Conservation (phyloP, 2,329 filamentous ascomycete species). For the Teratosphaeria nubilosa region DNA sequence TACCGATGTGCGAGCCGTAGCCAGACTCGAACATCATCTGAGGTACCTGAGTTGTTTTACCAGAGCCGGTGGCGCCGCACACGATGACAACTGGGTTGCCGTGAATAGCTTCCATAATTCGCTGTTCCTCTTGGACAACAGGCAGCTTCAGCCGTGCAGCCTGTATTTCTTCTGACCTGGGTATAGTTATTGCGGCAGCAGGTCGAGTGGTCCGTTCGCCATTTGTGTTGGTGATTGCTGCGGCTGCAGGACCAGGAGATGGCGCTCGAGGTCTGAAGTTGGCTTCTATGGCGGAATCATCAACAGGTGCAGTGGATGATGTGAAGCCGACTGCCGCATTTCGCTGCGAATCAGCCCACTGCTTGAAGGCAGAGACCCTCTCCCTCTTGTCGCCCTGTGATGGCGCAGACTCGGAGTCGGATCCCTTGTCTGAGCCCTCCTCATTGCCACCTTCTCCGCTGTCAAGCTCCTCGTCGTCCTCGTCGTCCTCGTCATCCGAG, state of each 20-base stretch:
- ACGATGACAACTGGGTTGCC: slow-evolving; percentile 84
- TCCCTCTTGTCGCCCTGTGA: slow-evolving; percentile 26
- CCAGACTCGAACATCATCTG: slow-evolving; percentile 94
- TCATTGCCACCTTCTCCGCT: slow-evolving; percentile 1
- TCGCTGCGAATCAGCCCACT: slow-evolving; percentile 79
- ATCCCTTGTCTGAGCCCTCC: slow-evolving; percentile 22
- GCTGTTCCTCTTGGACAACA: slow-evolving; percentile 89
- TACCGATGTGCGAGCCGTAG: slow-evolving; percentile 65
- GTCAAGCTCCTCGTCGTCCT: not conserved
- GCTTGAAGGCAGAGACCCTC: slow-evolving; percentile 68
- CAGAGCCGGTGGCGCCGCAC: slow-evolving; percentile 89
- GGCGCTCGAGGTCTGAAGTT: slow-evolving; percentile 57
- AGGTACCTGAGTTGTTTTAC: slow-evolving; percentile 94
- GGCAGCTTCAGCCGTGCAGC: slow-evolving; percentile 69
- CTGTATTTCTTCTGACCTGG: slow-evolving; percentile 64
- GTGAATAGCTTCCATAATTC: slow-evolving; percentile 95
- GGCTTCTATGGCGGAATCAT: slow-evolving; percentile 32
- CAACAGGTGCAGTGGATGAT: slow-evolving; percentile 34
- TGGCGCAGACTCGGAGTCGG: slow-evolving; percentile 17
- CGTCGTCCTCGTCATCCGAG: not conserved
- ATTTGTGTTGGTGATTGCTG: slow-evolving; percentile 43
- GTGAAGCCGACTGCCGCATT: slow-evolving; percentile 70
- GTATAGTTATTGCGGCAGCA: slow-evolving; percentile 63
- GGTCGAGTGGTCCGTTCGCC: slow-evolving; percentile 51
- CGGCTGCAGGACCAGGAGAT: slow-evolving; percentile 61